These are phyloP conservation scores for Dioscorea dumetorum DNA, from an alignment of 106 monocot genomes.

Conservation along the genomic window DNA sequence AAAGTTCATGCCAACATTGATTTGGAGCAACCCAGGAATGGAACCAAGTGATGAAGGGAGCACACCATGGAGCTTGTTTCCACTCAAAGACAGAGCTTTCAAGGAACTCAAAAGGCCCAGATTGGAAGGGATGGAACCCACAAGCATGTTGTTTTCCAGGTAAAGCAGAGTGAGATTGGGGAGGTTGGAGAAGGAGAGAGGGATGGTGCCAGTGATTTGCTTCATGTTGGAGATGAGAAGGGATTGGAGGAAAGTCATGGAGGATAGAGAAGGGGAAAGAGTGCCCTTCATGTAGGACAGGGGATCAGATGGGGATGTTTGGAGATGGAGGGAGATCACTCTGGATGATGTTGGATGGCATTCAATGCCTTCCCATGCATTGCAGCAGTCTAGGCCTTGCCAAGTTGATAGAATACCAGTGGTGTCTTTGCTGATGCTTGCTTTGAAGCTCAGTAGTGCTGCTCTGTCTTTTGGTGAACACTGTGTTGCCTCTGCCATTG, in stretches of 20 bases:
- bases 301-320: conserved; percentile 11
- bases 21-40: conserved; percentile 35
- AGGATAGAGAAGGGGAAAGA: conserved; percentile 55
- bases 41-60: conserved; percentile 46
- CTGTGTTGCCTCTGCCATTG: neutral
- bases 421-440: conserved; percentile 51
- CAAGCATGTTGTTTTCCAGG: conserved; percentile 54
- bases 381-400: conserved; percentile 44
- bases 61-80: conserved; percentile 44
- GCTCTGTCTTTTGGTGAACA: conserved; percentile 51
- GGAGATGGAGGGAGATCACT: conserved; percentile 46
- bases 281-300: conserved; percentile 50
- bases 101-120: conserved; percentile 32
- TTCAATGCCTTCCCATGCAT: conserved; percentile 65
- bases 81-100: conserved; percentile 44
- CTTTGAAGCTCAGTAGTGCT: conserved; percentile 69
- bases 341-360: conserved; percentile 61
- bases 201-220: conserved; percentile 53
- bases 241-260: conserved; percentile 42
- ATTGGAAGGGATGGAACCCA: conserved; percentile 48
- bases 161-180: conserved; percentile 65
- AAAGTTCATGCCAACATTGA: conserved; percentile 54
- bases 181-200: conserved; percentile 37
- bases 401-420: conserved; percentile 74
- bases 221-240: conserved; percentile 66